Evolutionary conservation across 140 eudicot genomes (phyloP), one percentile per base, ranked within the genome.

Genomic region (Oenanthe javanica): DNA sequence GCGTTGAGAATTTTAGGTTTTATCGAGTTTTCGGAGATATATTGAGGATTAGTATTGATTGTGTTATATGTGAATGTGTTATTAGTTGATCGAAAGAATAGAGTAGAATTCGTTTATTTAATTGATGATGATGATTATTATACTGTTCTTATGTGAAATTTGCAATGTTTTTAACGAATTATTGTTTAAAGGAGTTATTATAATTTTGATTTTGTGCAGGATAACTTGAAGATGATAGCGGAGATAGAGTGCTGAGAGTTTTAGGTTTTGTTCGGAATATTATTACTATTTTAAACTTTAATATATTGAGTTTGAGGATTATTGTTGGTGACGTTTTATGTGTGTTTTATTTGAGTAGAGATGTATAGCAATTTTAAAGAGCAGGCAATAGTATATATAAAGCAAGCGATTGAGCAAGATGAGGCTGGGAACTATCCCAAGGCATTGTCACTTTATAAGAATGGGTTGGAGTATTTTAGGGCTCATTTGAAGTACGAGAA

Each of bases 301-400:
- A 3, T 31, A 66, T 23, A 25, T 27, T 2, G 72, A 16, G 49
- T 15, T 15, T 12, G n/a, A 69, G 75, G 46, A 69, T 31, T 69
- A 38, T 21, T 9, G 5, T 13, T 27, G 47, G 50, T 71, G 40
- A 50, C 40, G 76, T 72, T 72, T 42, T 42, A 72, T 72, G 55
- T 72, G 48, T 45, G 48, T 45, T 72, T 45, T 45, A 9, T 72
- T 9, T 72, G 38, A 72, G 48, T 72, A n/a, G 78, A 83, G 77
- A 88, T 88, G 92, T 89, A 89, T 64, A 89, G 92, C 84, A 89
- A 89, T 84, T 89, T 89, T 45, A 89, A 89, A 81, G 92, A 89
- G 61, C 90, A 87, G 19, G 92, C 92, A 47, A 89, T 89, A 31
- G 84, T 69, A 19, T 89, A 86, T 76, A 88, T 89, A 69, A 89